Evolutionary conservation across 352 stramenopile genomes (phyloP).

Genomic region (Pythium scleroteichum): DNA sequence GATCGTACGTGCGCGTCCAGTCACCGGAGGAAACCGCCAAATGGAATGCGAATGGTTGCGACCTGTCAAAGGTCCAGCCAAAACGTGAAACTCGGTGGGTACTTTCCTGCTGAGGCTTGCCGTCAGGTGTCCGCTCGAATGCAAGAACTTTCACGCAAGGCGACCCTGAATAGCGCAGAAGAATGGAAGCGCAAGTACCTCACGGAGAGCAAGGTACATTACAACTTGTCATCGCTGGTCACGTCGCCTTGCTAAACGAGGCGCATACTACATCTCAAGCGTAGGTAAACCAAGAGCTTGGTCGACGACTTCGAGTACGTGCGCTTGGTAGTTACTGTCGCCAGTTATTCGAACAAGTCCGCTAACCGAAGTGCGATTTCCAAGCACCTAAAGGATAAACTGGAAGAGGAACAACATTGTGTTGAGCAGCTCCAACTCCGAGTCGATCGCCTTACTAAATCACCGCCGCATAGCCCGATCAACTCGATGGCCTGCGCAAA

Average conservation of each 20-base stretch:
- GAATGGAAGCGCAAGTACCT: conserved; percentile 71
- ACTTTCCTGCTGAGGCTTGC: not conserved
- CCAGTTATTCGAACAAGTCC: not conserved
- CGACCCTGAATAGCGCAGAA: conserved; percentile 21
- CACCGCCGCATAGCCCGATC: not conserved
- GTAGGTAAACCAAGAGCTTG: conserved; percentile 80
- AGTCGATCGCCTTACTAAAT: conserved; percentile 16
- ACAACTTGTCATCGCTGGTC: too few species aligned
- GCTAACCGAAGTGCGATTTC: not conserved
- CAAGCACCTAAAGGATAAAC: conserved; percentile 52
- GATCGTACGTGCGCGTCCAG: not conserved
- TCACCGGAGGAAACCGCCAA: not conserved
- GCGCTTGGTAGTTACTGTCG: not conserved
- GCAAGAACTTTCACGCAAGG: conserved; percentile 24
- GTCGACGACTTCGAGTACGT: conserved; percentile 57
- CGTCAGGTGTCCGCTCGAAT: conserved; percentile 11
- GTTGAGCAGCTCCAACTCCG: conserved; percentile 37
- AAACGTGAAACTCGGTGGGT: not conserved
- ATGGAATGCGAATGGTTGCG: not conserved
- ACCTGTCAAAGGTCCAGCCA: not conserved
- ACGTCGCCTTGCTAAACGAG: not conserved
- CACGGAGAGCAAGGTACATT: conserved; percentile 59
- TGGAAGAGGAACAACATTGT: conserved; percentile 37
- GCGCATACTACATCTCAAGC: not conserved
- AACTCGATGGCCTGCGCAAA: conserved; percentile 11